A percentile compares a stretch with the other conserved stretches of the same genome.
Conservation (phyloP, 176 grass and related monocot genomes). For the Musa troglodytarum region DNA sequence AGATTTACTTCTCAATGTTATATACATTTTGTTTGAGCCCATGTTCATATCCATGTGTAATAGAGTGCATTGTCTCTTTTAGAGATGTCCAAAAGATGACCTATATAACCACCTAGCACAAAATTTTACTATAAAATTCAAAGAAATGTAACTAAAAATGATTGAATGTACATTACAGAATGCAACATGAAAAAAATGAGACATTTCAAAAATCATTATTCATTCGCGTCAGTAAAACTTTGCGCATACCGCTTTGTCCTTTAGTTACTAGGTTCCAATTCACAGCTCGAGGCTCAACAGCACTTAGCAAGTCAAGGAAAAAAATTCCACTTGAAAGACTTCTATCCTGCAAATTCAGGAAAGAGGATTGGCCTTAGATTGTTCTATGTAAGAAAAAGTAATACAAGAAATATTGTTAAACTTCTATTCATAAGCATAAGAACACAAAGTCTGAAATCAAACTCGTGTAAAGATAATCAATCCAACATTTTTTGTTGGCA, state of each 20-base stretch:
- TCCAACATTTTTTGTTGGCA: background rate
- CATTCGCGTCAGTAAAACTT: slow-evolving; percentile 9
- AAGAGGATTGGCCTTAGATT: slow-evolving; percentile 6
- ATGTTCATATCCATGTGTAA: background rate
- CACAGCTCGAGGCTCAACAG: slow-evolving; percentile 77
- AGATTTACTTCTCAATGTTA: background rate
- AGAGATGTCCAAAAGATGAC: background rate
- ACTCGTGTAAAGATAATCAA: background rate
- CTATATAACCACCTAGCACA: background rate
- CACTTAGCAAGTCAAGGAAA: slow-evolving; percentile 77
- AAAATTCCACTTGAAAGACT: slow-evolving; percentile 90
- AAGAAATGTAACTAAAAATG: background rate
- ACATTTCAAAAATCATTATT: background rate
- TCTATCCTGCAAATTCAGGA: slow-evolving; percentile 54
- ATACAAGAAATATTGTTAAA: background rate
- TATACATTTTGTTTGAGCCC: background rate
- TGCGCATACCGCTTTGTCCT: slow-evolving; percentile 64
- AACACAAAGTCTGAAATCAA: background rate
- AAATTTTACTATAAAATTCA: background rate
- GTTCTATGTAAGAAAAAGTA: background rate
- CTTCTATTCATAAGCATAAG: background rate
- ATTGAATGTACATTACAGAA: background rate
- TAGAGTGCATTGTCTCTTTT: background rate
- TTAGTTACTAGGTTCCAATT: slow-evolving; percentile 90
- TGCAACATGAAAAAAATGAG: background rate